These are phyloP conservation scores for Paramecium biaurelia DNA, from an alignment of 73 alveolate species.

Conservation along the genomic window DNA sequence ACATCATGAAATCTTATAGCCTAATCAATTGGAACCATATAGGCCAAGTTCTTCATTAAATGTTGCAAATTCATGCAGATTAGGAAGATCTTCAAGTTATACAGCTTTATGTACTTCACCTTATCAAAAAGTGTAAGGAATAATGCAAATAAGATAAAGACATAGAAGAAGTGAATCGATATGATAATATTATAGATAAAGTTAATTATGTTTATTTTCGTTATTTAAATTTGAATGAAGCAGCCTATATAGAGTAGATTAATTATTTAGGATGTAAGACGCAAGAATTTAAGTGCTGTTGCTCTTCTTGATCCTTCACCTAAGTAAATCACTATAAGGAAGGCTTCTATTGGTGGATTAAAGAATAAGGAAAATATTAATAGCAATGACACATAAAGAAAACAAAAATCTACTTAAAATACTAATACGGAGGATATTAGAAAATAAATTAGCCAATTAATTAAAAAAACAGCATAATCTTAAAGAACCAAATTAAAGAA, in stretches of 20 bases:
- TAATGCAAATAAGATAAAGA: not conserved
- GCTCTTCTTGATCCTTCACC: slow-evolving; percentile 41
- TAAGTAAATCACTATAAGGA: slow-evolving; percentile 11
- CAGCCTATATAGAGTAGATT: not conserved
- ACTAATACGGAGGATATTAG: not conserved
- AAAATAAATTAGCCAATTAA: not conserved
- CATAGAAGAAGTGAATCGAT: not conserved
- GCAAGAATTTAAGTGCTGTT: slow-evolving; percentile 50
- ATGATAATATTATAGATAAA: not conserved
- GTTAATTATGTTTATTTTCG: slow-evolving; percentile 30
- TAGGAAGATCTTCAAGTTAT: not conserved
- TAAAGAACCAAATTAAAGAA: not conserved
- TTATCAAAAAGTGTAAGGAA: not conserved
- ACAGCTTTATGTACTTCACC: not conserved
- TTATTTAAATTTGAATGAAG: slow-evolving; percentile 30
- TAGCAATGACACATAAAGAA: not conserved
- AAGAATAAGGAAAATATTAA: not conserved
- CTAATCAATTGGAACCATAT: not conserved
- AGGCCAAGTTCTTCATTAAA: not conserved
- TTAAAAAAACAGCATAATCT: slow-evolving; percentile 19
- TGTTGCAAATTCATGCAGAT: not conserved
- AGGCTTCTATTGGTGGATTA: not conserved
- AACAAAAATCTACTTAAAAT: not conserved
- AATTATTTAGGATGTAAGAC: not conserved
- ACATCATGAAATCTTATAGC: not conserved